These are phyloP conservation scores for Thielaviopsis ethacetica DNA, from an alignment of 2,329 filamentous ascomycete genomes.

Conservation along the genomic window DNA sequence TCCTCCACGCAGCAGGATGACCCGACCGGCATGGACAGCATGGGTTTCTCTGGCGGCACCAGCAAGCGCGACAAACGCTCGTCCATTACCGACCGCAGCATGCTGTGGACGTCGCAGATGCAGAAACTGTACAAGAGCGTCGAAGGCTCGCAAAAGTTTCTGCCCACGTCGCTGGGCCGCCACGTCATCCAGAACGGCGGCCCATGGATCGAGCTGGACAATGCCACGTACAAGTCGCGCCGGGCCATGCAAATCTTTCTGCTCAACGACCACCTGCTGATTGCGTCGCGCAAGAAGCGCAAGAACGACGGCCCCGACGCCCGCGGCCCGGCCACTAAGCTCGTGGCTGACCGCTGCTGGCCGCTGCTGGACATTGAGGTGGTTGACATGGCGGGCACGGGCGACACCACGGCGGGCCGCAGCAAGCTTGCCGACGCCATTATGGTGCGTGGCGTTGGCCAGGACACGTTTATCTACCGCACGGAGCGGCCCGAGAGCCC, in stretches of 20 bases:
- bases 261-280: constrained; percentile 82
- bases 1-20: constrained; percentile 32
- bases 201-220: constrained; percentile 90
- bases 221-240: constrained; percentile 88
- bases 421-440: constrained; percentile 69
- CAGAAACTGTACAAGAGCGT: constrained; percentile 87
- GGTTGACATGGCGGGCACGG: constrained; percentile 63
- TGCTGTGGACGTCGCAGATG: constrained; percentile 53
- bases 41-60: constrained; percentile 35
- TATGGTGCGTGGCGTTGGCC: constrained; percentile 70
- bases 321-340: constrained; percentile 47
- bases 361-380: constrained; percentile 83
- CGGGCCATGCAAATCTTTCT: constrained; percentile 82
- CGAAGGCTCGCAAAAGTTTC: constrained; percentile 94
- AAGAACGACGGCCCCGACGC: constrained; percentile 50
- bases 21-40: constrained; percentile 29
- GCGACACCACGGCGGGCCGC: constrained; percentile 29
- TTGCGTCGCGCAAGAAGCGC: constrained; percentile 87
- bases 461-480: constrained; percentile 87
- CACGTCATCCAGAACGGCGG: constrained; percentile 89
- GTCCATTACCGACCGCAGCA: constrained; percentile 59
- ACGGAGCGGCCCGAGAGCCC: constrained; percentile 65
- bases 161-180: constrained; percentile 77
- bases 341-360: constrained; percentile 91
- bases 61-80: constrained; percentile 71